These are phyloP conservation scores for Amanita rubescens DNA, from an alignment of 768 basidiomycete genomes.

Conservation along the genomic window DNA sequence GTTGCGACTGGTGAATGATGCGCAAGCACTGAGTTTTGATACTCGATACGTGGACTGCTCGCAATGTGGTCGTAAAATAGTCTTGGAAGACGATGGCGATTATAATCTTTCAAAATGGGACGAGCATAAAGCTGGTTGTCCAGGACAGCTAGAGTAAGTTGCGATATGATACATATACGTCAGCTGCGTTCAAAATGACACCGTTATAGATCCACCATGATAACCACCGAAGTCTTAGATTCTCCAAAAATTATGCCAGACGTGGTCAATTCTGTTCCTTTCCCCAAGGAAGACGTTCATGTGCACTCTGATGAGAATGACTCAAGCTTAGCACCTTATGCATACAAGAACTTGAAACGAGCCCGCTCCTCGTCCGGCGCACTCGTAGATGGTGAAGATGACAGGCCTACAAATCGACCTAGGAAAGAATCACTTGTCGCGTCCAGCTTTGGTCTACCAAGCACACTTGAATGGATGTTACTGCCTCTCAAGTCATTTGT, in stretches of 20 bases:
- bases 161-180: background rate
- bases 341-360: background rate
- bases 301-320: background rate
- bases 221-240: background rate
- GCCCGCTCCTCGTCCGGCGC: background rate
- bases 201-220: background rate
- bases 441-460: slow-evolving; percentile 38
- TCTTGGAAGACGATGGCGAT: slow-evolving; percentile 41
- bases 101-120: slow-evolving; percentile 58
- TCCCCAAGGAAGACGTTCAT: background rate
- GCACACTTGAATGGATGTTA: slow-evolving; percentile 50
- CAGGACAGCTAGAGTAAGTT: slow-evolving; percentile 13
- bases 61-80: slow-evolving; percentile 39
- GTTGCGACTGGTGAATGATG: slow-evolving; percentile 55
- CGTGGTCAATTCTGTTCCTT: background rate
- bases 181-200: background rate
- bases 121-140: slow-evolving; percentile 50
- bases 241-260: background rate
- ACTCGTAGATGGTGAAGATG: slow-evolving; percentile 15
- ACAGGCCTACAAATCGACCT: slow-evolving; percentile 41
- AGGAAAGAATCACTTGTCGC: slow-evolving; percentile 40
- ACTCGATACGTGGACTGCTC: slow-evolving; percentile 41
- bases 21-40: slow-evolving; percentile 46
- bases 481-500: slow-evolving; percentile 58
- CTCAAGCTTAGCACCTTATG: background rate